Base-by-base conservation (phyloP, 1,284 basidiomycete species). In the Amanita bisporigera region DNA sequence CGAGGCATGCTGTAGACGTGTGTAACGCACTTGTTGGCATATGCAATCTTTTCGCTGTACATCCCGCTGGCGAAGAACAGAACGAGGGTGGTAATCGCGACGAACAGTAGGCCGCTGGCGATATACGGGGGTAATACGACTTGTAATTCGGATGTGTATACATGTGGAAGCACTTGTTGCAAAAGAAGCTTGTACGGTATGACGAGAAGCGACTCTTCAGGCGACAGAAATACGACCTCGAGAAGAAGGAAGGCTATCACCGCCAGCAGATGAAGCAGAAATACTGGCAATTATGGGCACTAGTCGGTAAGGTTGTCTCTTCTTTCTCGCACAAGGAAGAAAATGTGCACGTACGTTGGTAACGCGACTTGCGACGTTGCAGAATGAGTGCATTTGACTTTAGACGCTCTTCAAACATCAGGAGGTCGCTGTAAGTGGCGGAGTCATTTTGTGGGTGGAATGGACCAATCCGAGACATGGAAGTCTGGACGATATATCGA, bases 11-110 rank as follows among this genome's bases (percentile, higher is more conserved):
- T 38, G 43, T 31, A 60, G 19, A 68, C 66, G 59, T 61, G 61
- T 59, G 41, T 9, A 66, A 79, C 91, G 72, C 77, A 96, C 96
- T 93, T 92, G 82, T 98, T 96, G 11, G 97, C 96, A 75, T 98
- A 98, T 1, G 90, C 92, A 72, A 99, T 98, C 83, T 97, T 96
- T 80, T 99, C 97, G 10, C 92, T 87, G 76, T 99, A 99, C 88
- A 98, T 93, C 10, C 97, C 97, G 73, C 93, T 97, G 2, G 96
- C 95, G 77, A 99, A 99, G 86, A 99, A 99, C 45, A 99, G 86
- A 38, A 94, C 89, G 10, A 99, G 87, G 1, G 96, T 98, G 14
- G 95, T 97, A 66, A 94, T 88, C 31, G 91, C 89, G 52, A 97
- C 93, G 67, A 96, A 92, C 15, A 96, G 83, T 58, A 95, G 79